phyloP scores from a whole-genome alignment of 371 early-diverging fungal species.

The Zychaea mexicana region DNA sequence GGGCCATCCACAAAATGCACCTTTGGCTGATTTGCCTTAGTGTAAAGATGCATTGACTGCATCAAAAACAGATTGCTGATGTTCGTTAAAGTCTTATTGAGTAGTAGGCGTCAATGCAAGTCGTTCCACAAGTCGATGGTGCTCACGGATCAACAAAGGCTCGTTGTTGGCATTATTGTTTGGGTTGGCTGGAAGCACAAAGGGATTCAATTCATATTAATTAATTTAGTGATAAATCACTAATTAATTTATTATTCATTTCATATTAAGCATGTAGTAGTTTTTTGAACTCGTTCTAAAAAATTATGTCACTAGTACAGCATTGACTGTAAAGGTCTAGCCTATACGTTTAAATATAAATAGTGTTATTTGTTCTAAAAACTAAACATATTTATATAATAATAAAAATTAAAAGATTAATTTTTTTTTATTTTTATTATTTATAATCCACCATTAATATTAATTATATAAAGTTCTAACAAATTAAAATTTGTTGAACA shows the following conservation, averaged over 20 bases:
- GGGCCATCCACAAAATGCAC: conserved; percentile 6
- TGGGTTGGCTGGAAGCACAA: too few relatives aligned
- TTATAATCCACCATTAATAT: too few relatives aligned
- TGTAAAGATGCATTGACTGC: background rate
- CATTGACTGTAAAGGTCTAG: too few relatives aligned
- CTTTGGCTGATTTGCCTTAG: background rate
- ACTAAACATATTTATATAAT: background rate
- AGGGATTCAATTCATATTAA: too few relatives aligned
- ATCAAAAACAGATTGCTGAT: background rate
- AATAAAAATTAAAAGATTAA: too few relatives aligned
- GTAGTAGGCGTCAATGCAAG: background rate
- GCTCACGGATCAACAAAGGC: background rate
- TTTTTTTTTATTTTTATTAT: too few relatives aligned
- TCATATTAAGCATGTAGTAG: background rate
- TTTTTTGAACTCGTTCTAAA: background rate
- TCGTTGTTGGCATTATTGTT: background rate
- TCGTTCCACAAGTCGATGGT: background rate
- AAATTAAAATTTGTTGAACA: too few relatives aligned
- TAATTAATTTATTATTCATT: too few relatives aligned
- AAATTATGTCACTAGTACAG: too few relatives aligned
- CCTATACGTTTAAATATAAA: too few relatives aligned
- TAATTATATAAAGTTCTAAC: too few relatives aligned
- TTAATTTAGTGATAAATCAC: too few relatives aligned
- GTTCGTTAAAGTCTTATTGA: background rate
- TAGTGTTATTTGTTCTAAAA: background rate